Conservation (phyloP, 2,329 filamentous ascomycete species). For the Blastomyces emzantsi region DNA sequence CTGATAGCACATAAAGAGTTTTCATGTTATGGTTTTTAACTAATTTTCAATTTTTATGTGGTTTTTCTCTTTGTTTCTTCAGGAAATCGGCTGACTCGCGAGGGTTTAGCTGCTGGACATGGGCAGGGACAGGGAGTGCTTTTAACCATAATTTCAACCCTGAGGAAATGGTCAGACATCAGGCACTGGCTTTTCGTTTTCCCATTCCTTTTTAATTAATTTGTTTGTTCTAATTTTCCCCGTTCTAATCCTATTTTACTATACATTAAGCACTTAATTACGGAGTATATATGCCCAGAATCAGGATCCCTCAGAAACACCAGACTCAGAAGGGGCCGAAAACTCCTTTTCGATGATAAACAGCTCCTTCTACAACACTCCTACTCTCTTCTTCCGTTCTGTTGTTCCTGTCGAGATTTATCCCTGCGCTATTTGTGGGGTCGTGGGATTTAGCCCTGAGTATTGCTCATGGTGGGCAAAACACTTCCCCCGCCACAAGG, state of each 20-base stretch:
- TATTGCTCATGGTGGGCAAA: neutral
- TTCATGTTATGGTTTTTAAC: neutral
- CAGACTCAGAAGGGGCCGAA: too few relatives aligned
- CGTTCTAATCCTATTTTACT: too few relatives aligned
- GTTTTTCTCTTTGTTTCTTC: neutral
- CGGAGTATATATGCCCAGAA: too few relatives aligned
- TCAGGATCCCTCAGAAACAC: too few relatives aligned
- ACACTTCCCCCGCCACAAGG: neutral
- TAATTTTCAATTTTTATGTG: neutral
- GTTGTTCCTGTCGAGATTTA: neutral
- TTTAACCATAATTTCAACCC: neutral
- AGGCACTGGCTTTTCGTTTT: too few relatives aligned
- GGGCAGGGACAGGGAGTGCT: neutral
- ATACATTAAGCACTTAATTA: too few relatives aligned
- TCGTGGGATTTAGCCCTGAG: neutral
- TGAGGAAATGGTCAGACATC: too few relatives aligned
- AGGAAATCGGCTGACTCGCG: neutral
- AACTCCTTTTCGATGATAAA: too few relatives aligned
- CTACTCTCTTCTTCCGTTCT: too few relatives aligned
- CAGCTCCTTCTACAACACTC: too few relatives aligned
- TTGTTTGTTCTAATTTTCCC: too few relatives aligned
- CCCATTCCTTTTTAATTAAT: too few relatives aligned
- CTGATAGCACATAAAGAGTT: neutral
- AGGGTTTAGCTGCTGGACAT: neutral
- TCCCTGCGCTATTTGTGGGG: neutral